These are phyloP conservation scores for Keqinozyma sinolaborantium DNA, from an alignment of 1,139 yeast species.

Conservation along the genomic window DNA sequence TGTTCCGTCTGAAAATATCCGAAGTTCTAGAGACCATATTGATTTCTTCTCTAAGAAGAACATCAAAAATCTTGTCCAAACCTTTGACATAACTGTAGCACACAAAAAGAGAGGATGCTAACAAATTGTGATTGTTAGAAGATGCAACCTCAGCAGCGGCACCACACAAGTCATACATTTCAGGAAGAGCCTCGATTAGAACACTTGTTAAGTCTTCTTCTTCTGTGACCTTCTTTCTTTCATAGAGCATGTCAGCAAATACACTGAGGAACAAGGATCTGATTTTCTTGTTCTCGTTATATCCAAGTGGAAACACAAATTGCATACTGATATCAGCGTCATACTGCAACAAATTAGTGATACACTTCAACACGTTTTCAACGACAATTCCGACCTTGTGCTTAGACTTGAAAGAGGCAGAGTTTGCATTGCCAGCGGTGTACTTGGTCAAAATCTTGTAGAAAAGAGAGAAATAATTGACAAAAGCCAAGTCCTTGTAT, in stretches of 20 bases:
- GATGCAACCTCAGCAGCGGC: slow-evolving; percentile 72
- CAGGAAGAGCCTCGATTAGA: slow-evolving; percentile 18
- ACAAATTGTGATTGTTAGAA: slow-evolving; percentile 38
- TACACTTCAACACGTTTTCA: slow-evolving; percentile 64
- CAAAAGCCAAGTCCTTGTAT: slow-evolving; percentile 64
- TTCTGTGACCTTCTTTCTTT: slow-evolving; percentile 23
- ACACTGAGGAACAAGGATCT: slow-evolving; percentile 74
- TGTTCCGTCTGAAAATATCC: slow-evolving; percentile 75
- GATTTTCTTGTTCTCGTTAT: slow-evolving; percentile 62
- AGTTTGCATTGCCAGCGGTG: slow-evolving; percentile 23
- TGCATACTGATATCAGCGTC: slow-evolving; percentile 78
- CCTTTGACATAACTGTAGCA: slow-evolving; percentile 53
- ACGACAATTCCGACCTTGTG: slow-evolving; percentile 58
- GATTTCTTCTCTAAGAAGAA: slow-evolving; percentile 63
- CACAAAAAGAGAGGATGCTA: slow-evolving; percentile 69
- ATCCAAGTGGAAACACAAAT: slow-evolving; percentile 75
- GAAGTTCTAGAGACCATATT: slow-evolving; percentile 56
- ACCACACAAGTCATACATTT: slow-evolving; percentile 29
- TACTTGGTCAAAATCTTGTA: slow-evolving; percentile 68
- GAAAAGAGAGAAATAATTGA: slow-evolving; percentile 68
- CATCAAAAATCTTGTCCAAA: slow-evolving; percentile 53
- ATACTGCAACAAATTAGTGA: slow-evolving; percentile 66
- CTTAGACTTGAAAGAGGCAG: slow-evolving; percentile 22
- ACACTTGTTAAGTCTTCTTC: slow-evolving; percentile 26
- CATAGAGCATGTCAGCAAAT: slow-evolving; percentile 61